A percentile compares a stretch with the other conserved stretches of the same genome.
Conservation (phyloP, 805 yeast species). For the Starmerella kuoi region DNA sequence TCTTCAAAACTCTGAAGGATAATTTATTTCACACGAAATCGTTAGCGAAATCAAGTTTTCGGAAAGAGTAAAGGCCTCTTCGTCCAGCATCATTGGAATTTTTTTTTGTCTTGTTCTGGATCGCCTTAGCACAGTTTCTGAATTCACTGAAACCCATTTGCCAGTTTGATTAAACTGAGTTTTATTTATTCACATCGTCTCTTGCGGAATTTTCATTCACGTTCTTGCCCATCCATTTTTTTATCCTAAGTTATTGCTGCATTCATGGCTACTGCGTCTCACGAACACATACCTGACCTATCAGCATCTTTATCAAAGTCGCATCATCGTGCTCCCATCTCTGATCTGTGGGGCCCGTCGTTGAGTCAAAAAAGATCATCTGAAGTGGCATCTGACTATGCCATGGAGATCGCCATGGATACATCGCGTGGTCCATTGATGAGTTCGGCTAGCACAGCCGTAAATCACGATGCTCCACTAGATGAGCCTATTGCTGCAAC, state of each 20-base stretch:
- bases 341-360: constrained; percentile 25
- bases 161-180: too few relatives aligned
- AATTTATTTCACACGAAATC: too few relatives aligned
- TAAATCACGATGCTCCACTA: neutral
- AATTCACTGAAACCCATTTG: too few relatives aligned
- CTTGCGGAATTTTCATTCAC: too few relatives aligned
- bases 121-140: too few relatives aligned
- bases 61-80: too few relatives aligned
- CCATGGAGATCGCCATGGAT: constrained; percentile 16
- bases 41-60: too few relatives aligned
- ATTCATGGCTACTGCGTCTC: constrained; percentile 25
- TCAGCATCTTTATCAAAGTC: constrained; percentile 22
- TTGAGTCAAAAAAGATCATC: constrained; percentile 3
- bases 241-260: constrained; percentile 2
- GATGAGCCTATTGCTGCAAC: constrained; percentile 6
- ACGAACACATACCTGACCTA: constrained; percentile 23
- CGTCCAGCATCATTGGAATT: too few relatives aligned
- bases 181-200: too few relatives aligned
- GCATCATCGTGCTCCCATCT: constrained; percentile 22
- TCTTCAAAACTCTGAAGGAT: too few relatives aligned
- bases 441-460: constrained; percentile 18
- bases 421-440: constrained; percentile 20
- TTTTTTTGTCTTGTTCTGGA: too few relatives aligned
- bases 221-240: neutral
- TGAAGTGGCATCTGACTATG: constrained; percentile 14